Evolutionary conservation across 805 yeast species (phyloP), one percentile per base, ranked within the genome.

Genomic region (Pichia cephalocereana): DNA sequence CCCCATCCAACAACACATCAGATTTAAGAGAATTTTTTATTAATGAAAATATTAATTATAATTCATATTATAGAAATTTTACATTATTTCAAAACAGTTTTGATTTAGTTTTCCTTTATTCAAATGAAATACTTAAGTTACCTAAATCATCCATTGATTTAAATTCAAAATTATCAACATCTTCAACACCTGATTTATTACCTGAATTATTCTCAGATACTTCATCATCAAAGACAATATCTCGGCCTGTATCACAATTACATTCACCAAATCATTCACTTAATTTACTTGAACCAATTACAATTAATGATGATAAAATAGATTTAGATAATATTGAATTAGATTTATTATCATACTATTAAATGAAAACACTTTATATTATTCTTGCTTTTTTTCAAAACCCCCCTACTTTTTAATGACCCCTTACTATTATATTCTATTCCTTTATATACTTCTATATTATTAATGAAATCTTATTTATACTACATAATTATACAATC

Each of bases 401-500:
- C 3, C 26, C 26, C 31, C 12, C 12, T 30, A 5, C 12, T 30
- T 6, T 30, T 30, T 12, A 30, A 30, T 30, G 32, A 30, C 10
- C 32, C 14, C 32, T 30, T 30, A 30, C 32, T 30, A 30, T 30
- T 10, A 10, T 30, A 9, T 12, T 30, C 14, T 30, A 30, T 30
- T 12, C 32, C 14, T 30, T 30, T 30, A 30, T 30, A 10, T 8
- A 30, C 14, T 6, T 12, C 14, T 30, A 10, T 30, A 30, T 12
- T 9, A 30, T 18, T 38, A 8, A 36, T 36, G 11, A 15, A 36
- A 30, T 9, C 12, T 36, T n/a, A 15, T 12, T 65, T 62, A 82
- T 68, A 75, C 68, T 23, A 23, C 26, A 23, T 23, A 40, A 87
- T 69, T 0, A 63, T 54, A 69, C 96, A 90, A 58, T 89, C 96